These are phyloP conservation scores for Nicotiana undulata DNA, from an alignment of 257 asterid genomes.

Conservation along the genomic window DNA sequence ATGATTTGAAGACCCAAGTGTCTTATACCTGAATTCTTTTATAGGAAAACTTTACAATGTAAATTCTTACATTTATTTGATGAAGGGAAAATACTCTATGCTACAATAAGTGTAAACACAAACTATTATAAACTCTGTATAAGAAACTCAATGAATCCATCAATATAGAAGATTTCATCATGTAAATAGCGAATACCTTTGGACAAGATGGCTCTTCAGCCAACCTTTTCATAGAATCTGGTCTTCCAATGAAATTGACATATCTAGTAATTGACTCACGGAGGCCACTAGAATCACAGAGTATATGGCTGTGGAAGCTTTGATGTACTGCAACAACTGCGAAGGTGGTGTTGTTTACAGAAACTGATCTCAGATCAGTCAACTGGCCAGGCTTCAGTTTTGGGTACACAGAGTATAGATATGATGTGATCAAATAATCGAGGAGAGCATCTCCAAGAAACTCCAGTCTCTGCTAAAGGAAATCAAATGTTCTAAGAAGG, in stretches of 20 bases:
- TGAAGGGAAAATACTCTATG: neutral
- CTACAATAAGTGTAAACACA: neutral
- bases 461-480: constrained; percentile 76
- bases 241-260: constrained; percentile 31
- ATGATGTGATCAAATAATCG: constrained; percentile 95
- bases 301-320: constrained; percentile 59
- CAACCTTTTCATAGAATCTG: constrained; percentile 26
- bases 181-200: constrained; percentile 41
- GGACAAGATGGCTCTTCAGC: constrained; percentile 68
- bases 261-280: constrained; percentile 54
- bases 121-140: neutral
- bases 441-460: constrained; percentile 96
- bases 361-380: constrained; percentile 82
- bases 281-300: constrained; percentile 59
- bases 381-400: constrained; percentile 86
- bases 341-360: constrained; percentile 67
- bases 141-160: neutral
- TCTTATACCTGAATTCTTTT: neutral
- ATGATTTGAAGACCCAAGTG: neutral
- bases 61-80: neutral
- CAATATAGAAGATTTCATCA: neutral
- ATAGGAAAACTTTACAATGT: neutral
- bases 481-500: constrained; percentile 8
- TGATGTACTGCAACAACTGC: constrained; percentile 67
- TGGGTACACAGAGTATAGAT: constrained; percentile 80